A percentile compares a stretch with the other conserved stretches of the same genome.
These are phyloP conservation scores for Starmera quercuum DNA, from an alignment of 805 yeast genomes.

Conservation along the genomic window DNA sequence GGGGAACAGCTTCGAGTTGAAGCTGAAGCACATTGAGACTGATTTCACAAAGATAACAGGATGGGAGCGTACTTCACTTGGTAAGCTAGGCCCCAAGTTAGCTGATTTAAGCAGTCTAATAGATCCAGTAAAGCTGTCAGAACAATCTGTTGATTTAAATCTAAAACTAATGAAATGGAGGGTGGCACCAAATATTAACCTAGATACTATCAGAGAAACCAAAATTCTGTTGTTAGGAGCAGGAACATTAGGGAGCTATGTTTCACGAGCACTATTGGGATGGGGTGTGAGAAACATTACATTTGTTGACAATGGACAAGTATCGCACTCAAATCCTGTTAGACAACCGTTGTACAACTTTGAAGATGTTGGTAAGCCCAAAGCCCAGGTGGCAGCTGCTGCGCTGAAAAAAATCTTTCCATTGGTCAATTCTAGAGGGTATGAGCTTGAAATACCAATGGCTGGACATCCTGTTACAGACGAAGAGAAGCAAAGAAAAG, in stretches of 20 bases:
- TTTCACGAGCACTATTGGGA: slow-evolving; percentile 76
- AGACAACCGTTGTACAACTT: slow-evolving; percentile 83
- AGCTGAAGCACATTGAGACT: slow-evolving; percentile 9
- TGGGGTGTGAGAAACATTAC: slow-evolving; percentile 92
- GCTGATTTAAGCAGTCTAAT: slow-evolving; percentile 78
- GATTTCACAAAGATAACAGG: slow-evolving; percentile 47
- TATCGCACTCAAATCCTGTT: slow-evolving; percentile 92
- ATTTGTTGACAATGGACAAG: slow-evolving; percentile 82
- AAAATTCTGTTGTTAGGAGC: slow-evolving; percentile 83
- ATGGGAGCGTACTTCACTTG: slow-evolving; percentile 80
- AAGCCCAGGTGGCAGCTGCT: slow-evolving; percentile 73
- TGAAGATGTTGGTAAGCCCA: slow-evolving; percentile 70
- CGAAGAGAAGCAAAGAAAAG: slow-evolving; percentile 39
- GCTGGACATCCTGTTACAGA: slow-evolving; percentile 80
- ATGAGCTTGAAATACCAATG: slow-evolving; percentile 81
- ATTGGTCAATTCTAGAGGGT: slow-evolving; percentile 57
- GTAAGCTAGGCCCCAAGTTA: slow-evolving; percentile 71
- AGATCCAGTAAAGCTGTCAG: slow-evolving; percentile 75
- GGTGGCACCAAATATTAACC: slow-evolving; percentile 71
- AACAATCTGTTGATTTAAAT: slow-evolving; percentile 89
- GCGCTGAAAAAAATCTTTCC: slow-evolving; percentile 74
- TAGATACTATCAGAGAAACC: slow-evolving; percentile 52
- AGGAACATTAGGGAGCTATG: slow-evolving; percentile 93
- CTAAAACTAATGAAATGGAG: slow-evolving; percentile 96
- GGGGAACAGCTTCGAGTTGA: slow-evolving; percentile 22